These are phyloP conservation scores for Arabidopsis suecica DNA, from an alignment of 345 rosid genomes.

Conservation along the genomic window DNA sequence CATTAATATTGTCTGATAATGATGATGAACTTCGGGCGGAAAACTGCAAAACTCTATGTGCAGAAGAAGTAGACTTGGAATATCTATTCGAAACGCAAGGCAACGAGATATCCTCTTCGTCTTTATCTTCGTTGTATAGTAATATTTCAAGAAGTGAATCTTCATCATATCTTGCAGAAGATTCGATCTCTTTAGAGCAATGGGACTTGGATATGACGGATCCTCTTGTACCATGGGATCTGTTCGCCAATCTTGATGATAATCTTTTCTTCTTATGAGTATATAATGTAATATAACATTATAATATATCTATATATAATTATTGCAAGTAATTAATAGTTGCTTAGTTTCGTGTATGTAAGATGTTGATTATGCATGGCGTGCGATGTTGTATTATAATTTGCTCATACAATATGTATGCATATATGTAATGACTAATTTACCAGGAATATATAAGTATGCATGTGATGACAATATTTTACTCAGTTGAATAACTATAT, in stretches of 20 bases:
- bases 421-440: neutral
- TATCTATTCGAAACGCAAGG: constrained; percentile 45
- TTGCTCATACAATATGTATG: constrained; percentile 17
- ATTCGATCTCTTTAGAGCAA: constrained; percentile 44
- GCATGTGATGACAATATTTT: neutral
- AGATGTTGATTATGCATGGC: constrained; percentile 36
- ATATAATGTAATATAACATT: constrained; percentile 26
- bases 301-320: constrained; percentile 6
- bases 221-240: constrained; percentile 70
- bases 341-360: constrained; percentile 32
- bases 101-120: constrained; percentile 50
- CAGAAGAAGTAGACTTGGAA: constrained; percentile 50
- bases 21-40: constrained; percentile 38
- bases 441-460: neutral
- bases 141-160: constrained; percentile 39
- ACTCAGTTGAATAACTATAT: neutral
- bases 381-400: constrained; percentile 5
- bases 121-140: constrained; percentile 39
- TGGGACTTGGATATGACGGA: constrained; percentile 63
- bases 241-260: constrained; percentile 53
- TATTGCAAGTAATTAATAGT: neutral
- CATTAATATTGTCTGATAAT: constrained; percentile 12
- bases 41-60: constrained; percentile 48
- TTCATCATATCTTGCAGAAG: constrained; percentile 49
- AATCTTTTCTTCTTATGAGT: constrained; percentile 46